Base-by-base conservation (phyloP, 306 rosid species). In the Trifolium repens region DNA sequence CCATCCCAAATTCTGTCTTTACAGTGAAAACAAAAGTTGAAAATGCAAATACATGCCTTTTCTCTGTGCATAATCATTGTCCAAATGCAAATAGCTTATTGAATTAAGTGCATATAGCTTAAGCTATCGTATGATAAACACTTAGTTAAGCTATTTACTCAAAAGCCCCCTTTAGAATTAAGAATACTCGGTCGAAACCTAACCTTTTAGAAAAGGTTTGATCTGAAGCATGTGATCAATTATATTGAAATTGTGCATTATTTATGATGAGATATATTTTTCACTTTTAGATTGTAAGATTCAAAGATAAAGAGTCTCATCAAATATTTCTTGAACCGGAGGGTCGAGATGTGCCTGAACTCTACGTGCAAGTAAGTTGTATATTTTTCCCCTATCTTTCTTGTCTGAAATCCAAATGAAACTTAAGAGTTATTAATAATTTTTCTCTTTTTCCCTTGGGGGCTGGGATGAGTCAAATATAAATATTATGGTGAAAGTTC, bases 311-410 rank as follows among this genome's bases (percentile, higher is more conserved):
- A 64, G 98, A 94, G 78, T 94, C 98, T 11, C 98, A 94, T 86
- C 97, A 91, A 79, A 84, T 94, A 69, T 94, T 94, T 89, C 98
- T 94, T 87, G 98, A 94, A 83, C 98, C 98, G 5, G 98, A 94
- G 89, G 98, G 97, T 67, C 89, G 98, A 35, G 73, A 77, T 79
- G 96, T 94, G 81, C 97, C 96, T 34, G 98, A 94, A 86, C 93
- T 94, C 59, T 94, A 94, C 81, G 98, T 94, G 77, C 98, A 94
- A 90, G 98, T 94, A 78, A 74, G 61, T 65, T 63, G 15, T 43
- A 8, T 8, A 53, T 46, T 46, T 9, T 37, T 3, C 34, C 52
- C 9, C 49, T 24, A 34, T n/a, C 13, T 67, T 40, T 61, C 67
- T 35, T 22, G n/a, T 7, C 19, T 80, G 8, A 16, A 24, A 37